Base-by-base conservation (phyloP, 495 filamentous ascomycete genomes). In the Penicillium crystallinum region DNA sequence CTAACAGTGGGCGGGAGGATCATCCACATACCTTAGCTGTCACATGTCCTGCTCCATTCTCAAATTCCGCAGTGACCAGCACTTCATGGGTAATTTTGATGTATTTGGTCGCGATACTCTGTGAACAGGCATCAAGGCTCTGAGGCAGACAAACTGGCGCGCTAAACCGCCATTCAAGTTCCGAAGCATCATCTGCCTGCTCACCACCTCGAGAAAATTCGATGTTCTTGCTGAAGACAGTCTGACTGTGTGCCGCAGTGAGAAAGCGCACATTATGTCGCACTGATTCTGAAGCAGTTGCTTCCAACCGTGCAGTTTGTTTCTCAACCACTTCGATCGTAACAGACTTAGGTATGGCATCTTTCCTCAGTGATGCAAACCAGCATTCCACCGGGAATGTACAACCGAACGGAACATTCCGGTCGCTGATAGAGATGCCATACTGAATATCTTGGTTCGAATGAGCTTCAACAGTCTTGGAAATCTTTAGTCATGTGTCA, bases 21-120 rank as follows among this genome's bases (percentile, higher is more conserved):
- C n/a, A 12, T 7, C 0, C 29, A 15, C 29, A 34, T 50, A 50
- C 48, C 48, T 35, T 17, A 15, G 29, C 29, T 18, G 19, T 9
- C 0, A 12, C 21, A 21, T 25, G n/a, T 4, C 47, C 45, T 5
- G 14, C 18, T 12, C 14, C 29, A 36, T 49, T 27, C 12, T 15
- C 6, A 23, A 65, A 54, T 33, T 59, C 56, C 1, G 59, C 53
- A 10, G 27, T 55, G 7, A 65, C 22, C 1, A 25, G 11, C 10
- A 65, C 19, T 27, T 34, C 19, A 41, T 62, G 59, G 17, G 27
- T 18, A n/a, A 62, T 62, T 9, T 55, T 55, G 23, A 65, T 58
- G 11, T 22, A 23, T 9, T 45, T 56, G 0, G 54, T 56, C 0
- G 39, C 43, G 10, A 65, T 30, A 21, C 37, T 34, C 35, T 65